Evolutionary conservation across 2,329 filamentous ascomycete genomes (phyloP).

Genomic region (Sarocladium oryzae): DNA sequence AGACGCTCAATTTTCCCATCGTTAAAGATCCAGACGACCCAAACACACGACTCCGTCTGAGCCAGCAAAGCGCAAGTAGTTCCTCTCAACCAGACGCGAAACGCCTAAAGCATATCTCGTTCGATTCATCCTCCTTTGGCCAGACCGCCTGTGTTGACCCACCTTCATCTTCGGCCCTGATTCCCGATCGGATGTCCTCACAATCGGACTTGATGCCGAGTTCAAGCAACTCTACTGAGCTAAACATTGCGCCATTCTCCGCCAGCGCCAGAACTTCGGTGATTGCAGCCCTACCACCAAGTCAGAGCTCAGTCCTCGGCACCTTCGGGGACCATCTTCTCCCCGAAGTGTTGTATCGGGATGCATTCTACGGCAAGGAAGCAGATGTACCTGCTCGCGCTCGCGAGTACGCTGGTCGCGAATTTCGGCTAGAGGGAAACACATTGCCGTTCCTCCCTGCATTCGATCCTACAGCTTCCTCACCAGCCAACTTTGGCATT

Average conservation of each 20-base stretch:
- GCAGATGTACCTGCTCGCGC: constrained; percentile 70
- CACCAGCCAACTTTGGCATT: constrained; percentile 48
- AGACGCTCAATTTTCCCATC: constrained; percentile 57
- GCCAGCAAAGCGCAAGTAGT: constrained; percentile 47
- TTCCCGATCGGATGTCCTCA: background rate
- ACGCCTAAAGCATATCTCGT: constrained; percentile 17
- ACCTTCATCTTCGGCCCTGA: background rate
- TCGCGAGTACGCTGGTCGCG: constrained; percentile 80
- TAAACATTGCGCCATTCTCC: background rate
- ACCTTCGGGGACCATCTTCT: constrained; percentile 21
- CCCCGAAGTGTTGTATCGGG: constrained; percentile 71
- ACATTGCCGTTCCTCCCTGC: constrained; percentile 72
- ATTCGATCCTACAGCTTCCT: constrained; percentile 60
- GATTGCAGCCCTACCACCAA: background rate
- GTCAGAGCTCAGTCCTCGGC: background rate
- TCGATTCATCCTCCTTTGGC: constrained; percentile 13
- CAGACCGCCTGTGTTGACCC: background rate
- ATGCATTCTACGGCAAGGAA: constrained; percentile 79
- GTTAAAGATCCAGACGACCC: constrained; percentile 71
- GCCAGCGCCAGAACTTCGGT: background rate
- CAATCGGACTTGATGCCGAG: background rate
- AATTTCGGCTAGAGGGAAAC: constrained; percentile 71
- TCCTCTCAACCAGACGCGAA: constrained; percentile 39
- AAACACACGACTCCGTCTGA: constrained; percentile 56
- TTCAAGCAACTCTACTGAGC: background rate